Conservation (phyloP, 768 basidiomycete genomes). For the Coprinopsis sp. region DNA sequence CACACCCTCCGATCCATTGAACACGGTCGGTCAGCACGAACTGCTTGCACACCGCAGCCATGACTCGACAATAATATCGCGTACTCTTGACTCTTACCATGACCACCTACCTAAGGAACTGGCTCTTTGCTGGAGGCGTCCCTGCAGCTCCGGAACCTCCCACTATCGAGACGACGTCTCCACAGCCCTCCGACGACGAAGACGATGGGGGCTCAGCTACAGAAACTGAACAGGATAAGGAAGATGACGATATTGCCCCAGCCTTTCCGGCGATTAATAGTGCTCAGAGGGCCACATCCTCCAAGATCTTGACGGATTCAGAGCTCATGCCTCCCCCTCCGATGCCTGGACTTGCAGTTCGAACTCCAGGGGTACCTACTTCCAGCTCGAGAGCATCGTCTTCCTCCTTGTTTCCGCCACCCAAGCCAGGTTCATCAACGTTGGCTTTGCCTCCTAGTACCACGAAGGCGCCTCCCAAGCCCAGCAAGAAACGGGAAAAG, state of each 20-base stretch:
- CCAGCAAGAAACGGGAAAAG: slow-evolving; percentile 62
- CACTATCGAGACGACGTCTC: slow-evolving; percentile 33
- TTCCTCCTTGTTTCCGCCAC: background rate
- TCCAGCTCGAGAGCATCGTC: slow-evolving; percentile 21
- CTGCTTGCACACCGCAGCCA: background rate
- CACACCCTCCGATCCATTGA: background rate
- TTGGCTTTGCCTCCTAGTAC: slow-evolving; percentile 61
- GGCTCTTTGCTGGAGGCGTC: slow-evolving; percentile 43
- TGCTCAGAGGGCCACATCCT: slow-evolving; percentile 50
- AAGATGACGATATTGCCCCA: slow-evolving; percentile 58
- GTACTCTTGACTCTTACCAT: slow-evolving; percentile 11
- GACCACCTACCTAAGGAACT: slow-evolving; percentile 58
- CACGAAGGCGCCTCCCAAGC: slow-evolving; percentile 50
- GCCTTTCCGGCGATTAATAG: slow-evolving; percentile 71
- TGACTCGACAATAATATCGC: slow-evolving; percentile 8
- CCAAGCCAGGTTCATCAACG: slow-evolving; percentile 20
- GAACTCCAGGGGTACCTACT: slow-evolving; percentile 33
- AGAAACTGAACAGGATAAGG: slow-evolving; percentile 24
- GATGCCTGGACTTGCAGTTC: slow-evolving; percentile 34
- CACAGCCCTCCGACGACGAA: slow-evolving; percentile 39
- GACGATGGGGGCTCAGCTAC: slow-evolving; percentile 34
- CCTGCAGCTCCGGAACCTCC: slow-evolving; percentile 25
- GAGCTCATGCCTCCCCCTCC: slow-evolving; percentile 54
- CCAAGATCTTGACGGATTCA: slow-evolving; percentile 41
- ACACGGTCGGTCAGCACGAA: background rate